Evolutionary conservation across 768 basidiomycete species (phyloP).

Genomic region (Mycena kentingensis): DNA sequence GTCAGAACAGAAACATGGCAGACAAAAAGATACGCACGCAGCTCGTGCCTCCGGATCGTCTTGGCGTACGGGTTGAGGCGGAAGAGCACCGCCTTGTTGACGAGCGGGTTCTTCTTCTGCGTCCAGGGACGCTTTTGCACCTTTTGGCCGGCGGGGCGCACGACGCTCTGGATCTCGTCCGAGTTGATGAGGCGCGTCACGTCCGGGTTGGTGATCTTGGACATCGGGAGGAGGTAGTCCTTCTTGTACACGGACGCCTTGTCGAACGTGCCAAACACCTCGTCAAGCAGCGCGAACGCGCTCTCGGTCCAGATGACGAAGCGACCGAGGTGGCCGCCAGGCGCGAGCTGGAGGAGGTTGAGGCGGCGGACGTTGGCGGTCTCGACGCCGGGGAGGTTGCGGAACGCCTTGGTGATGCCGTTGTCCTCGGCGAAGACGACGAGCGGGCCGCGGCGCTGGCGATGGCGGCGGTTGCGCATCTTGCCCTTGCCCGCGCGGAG

Average conservation of each 20-base stretch:
- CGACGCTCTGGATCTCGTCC: constrained; percentile 95
- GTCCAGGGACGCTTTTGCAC: constrained; percentile 93
- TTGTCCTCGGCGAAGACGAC: constrained; percentile 97
- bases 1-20: neutral
- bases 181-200: constrained; percentile 98
- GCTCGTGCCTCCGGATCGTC: constrained; percentile 85
- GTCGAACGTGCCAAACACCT: constrained; percentile 94
- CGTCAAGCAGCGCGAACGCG: constrained; percentile 90
- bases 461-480: constrained; percentile 93
- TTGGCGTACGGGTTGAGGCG: constrained; percentile 99
- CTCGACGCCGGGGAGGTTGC: constrained; percentile 98
- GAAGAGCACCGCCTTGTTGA: constrained; percentile 94
- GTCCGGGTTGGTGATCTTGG: constrained; percentile 97
- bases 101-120: constrained; percentile 98
- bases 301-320: constrained; percentile 99
- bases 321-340: constrained; percentile 98
- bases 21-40: constrained; percentile 69
- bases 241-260: constrained; percentile 86
- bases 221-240: constrained; percentile 87
- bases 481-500: constrained; percentile 97
- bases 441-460: constrained; percentile 96
- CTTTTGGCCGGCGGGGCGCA: constrained; percentile 87
- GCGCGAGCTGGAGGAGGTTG: constrained; percentile 98
- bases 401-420: constrained; percentile 97
- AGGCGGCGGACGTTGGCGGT: constrained; percentile 90